Conservation (phyloP, 2,329 filamentous ascomycete genomes). For the Aspergillus unguis region DNA sequence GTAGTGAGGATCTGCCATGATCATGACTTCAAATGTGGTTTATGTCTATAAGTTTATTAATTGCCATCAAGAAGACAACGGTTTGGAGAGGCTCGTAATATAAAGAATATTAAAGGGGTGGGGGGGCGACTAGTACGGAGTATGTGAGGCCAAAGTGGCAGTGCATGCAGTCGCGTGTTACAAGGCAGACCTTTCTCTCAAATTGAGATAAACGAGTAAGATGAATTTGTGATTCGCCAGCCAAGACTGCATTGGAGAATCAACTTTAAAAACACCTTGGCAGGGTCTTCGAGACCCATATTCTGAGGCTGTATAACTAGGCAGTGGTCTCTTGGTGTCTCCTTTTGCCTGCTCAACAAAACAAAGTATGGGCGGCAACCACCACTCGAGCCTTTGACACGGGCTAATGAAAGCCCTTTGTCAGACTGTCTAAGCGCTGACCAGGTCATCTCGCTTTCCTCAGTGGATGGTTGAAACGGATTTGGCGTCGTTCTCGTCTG, state of each 20-base stretch:
- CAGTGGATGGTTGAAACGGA: background rate
- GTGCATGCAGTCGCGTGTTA: background rate
- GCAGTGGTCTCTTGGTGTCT: background rate
- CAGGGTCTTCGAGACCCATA: background rate
- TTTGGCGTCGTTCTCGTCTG: background rate
- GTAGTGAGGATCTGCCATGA: constrained; percentile 2
- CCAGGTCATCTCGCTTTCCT: background rate
- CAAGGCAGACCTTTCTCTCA: background rate
- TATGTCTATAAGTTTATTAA: background rate
- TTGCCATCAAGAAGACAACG: background rate
- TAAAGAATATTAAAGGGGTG: background rate
- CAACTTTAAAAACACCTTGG: constrained; percentile 1
- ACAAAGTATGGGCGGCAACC: constrained; percentile 1
- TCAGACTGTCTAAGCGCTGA: constrained; percentile 6
- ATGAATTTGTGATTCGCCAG: background rate
- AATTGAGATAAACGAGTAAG: too few species aligned
- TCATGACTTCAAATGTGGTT: background rate
- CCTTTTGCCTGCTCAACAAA: background rate
- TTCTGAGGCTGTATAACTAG: background rate
- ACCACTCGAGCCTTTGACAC: background rate
- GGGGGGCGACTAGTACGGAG: background rate
- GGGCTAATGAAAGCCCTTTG: constrained; percentile 1
- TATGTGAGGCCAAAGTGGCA: background rate
- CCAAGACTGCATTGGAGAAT: background rate
- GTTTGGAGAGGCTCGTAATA: background rate